Conservation (phyloP, 129 eudicot genomes). For the Pseudognaphalium luteoalbum region DNA sequence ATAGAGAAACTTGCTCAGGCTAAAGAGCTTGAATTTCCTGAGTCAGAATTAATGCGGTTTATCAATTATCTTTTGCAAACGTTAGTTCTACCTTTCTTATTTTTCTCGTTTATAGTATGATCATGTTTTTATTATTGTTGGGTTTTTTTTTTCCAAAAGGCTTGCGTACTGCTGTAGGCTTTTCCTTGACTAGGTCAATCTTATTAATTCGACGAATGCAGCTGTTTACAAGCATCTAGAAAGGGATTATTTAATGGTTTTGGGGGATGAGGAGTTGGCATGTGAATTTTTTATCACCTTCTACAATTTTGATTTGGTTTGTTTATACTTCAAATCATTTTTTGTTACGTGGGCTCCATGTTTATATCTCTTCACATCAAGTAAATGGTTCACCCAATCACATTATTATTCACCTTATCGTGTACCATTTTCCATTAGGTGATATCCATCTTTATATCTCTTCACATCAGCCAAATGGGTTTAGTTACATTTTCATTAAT, state of each 20-base stretch:
- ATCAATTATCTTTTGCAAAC: conserved; percentile 70
- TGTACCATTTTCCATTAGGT: neutral
- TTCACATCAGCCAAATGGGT: neutral
- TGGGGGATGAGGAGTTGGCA: too few species aligned
- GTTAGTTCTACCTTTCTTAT: conserved; percentile 49
- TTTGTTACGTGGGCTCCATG: neutral
- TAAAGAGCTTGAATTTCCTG: conserved; percentile 59
- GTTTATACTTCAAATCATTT: too few species aligned
- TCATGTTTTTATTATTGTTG: neutral
- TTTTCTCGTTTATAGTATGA: conserved; percentile 1
- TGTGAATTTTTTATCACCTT: neutral
- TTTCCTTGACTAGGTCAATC: neutral
- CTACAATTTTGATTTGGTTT: neutral
- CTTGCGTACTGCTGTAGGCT: neutral
- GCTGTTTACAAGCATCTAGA: neutral
- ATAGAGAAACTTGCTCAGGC: conserved; percentile 56
- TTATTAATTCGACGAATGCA: neutral
- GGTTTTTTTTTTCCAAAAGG: neutral
- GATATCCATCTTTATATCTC: neutral
- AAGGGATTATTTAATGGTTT: neutral
- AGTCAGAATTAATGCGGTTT: conserved; percentile 71
- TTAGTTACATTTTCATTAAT: too few species aligned
- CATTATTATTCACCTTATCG: neutral
- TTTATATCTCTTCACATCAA: neutral
- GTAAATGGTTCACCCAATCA: neutral